These are phyloP conservation scores for Citeromyces hawaiiensis DNA, from an alignment of 1,139 yeast genomes.

Conservation along the genomic window DNA sequence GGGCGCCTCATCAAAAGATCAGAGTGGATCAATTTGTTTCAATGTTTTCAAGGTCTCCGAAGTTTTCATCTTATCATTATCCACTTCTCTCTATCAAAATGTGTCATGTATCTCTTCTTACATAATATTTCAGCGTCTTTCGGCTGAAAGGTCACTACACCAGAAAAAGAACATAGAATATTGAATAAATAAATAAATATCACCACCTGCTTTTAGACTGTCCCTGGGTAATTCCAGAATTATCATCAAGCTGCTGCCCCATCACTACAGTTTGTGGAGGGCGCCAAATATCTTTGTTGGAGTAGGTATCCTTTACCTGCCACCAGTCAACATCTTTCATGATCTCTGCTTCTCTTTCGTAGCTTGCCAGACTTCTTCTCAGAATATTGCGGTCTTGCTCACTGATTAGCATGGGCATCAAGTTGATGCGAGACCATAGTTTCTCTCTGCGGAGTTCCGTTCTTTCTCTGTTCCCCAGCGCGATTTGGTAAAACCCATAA, in stretches of 20 bases:
- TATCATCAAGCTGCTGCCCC: slow-evolving; percentile 18
- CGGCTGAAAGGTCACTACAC: too few relatives aligned
- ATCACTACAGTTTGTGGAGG: slow-evolving; percentile 19
- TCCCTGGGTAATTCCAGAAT: slow-evolving; percentile 13
- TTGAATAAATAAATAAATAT: slow-evolving; percentile 4
- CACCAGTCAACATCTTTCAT: slow-evolving; percentile 48
- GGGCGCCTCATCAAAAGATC: too few relatives aligned
- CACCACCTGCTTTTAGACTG: slow-evolving; percentile 15
- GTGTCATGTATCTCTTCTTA: too few relatives aligned
- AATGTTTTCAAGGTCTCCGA: too few relatives aligned
- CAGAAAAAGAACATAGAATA: too few relatives aligned
- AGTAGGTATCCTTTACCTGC: slow-evolving; percentile 29
- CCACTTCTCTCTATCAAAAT: too few relatives aligned
- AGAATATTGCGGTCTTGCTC: slow-evolving; percentile 74
- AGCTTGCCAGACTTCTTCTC: slow-evolving; percentile 56
- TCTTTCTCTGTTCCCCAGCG: slow-evolving; percentile 62
- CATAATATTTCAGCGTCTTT: too few relatives aligned
- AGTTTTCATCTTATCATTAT: too few relatives aligned
- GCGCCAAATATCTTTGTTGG: slow-evolving; percentile 17
- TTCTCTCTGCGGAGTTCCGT: slow-evolving; percentile 68
- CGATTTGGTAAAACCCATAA: slow-evolving; percentile 60
- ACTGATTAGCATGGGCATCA: slow-evolving; percentile 67
- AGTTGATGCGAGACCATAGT: slow-evolving; percentile 63
- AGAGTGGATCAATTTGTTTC: too few relatives aligned
- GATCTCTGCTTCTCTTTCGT: slow-evolving; percentile 54